Percentiles rank a stretch among this genome's conserved stretches.
phyloP scores from a whole-genome alignment of 148 eudicot species.

The Vaccinium darrowii region DNA sequence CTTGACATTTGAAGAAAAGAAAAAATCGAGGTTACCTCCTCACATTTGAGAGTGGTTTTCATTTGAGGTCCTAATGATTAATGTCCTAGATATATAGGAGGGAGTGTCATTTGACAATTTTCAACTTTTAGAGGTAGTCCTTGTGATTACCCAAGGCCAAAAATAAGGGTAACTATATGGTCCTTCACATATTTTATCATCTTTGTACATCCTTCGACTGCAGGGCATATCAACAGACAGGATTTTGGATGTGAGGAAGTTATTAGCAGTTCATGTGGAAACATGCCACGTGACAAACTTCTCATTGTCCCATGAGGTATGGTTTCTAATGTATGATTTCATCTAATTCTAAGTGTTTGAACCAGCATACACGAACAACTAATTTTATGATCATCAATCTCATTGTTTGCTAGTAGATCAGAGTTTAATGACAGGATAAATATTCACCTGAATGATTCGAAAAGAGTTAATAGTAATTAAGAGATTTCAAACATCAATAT shows the following conservation, averaged over 20 bases:
- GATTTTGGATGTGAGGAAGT: slow-evolving; percentile 82
- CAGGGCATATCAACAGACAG: slow-evolving; percentile 96
- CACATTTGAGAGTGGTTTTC: neutral
- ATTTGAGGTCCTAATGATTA: neutral
- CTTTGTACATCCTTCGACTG: slow-evolving; percentile 11
- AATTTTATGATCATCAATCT: neutral
- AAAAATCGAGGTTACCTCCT: neutral
- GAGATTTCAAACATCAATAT: neutral
- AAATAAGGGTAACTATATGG: neutral
- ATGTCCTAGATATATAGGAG: neutral
- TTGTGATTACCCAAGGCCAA: neutral
- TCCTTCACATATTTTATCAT: no score
- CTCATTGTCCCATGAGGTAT: slow-evolving; percentile 88
- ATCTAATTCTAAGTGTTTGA: neutral
- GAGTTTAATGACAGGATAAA: neutral
- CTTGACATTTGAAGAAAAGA: neutral
- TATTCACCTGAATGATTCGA: neutral
- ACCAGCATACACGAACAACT: neutral
- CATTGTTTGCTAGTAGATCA: neutral
- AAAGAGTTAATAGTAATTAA: neutral
- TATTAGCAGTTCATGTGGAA: slow-evolving; percentile 73
- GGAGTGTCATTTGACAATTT: neutral
- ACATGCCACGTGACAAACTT: slow-evolving; percentile 89
- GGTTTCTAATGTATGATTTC: neutral
- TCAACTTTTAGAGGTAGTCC: neutral